Evolutionary conservation across 768 basidiomycete species (phyloP), one percentile per base, ranked within the genome.

Genomic region (Myochromella boudieri): DNA sequence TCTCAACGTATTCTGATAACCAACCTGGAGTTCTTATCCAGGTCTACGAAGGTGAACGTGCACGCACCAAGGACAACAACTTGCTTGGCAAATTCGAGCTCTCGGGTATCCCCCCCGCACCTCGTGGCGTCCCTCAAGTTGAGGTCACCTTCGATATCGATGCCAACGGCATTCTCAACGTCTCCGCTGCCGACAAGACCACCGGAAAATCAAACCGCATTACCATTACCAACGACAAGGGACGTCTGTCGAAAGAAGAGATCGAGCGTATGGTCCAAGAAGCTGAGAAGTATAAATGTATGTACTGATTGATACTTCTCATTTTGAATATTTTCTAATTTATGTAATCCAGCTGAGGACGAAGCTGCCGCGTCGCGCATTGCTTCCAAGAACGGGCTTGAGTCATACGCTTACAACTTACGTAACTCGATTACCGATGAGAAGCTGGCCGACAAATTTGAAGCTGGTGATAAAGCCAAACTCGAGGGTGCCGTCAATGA

Each of bases 91-190:
- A 98, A 73, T 98, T 97, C 68, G 94, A 97, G 72, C 86, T 98
- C 25, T 89, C 91, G 51, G 91, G 94, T 47, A 97, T 97, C 52
- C 95, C 91, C 17, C 94, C 95, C 31, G 92, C 95, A 20, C 95
- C 95, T 52, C 91, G 95, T 73, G 95, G 95, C 76, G 93, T 95
- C 57, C 95, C 95, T 62, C 95, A 97, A 61, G 80, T 97, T 57
- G 95, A 97, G 68, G 95, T 98, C 62, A 95, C 92, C 34, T 97
- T 98, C 70, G 95, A 98, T 62, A 93, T 98, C 53, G 95, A 97
- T 60, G 93, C 94, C 54, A 95, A 95, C 70, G 91, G 92, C 75
- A 93, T 95, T 64, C 68, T 95, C 63, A 97, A 95, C 70, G 95
- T 98, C 55, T 91, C 91, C 34, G 95, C 95, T 3, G 75, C 86